Percentiles rank a stretch among this genome's conserved stretches.
phyloP scores from a whole-genome alignment of 495 filamentous ascomycete species.

The Neurospora sp. region DNA sequence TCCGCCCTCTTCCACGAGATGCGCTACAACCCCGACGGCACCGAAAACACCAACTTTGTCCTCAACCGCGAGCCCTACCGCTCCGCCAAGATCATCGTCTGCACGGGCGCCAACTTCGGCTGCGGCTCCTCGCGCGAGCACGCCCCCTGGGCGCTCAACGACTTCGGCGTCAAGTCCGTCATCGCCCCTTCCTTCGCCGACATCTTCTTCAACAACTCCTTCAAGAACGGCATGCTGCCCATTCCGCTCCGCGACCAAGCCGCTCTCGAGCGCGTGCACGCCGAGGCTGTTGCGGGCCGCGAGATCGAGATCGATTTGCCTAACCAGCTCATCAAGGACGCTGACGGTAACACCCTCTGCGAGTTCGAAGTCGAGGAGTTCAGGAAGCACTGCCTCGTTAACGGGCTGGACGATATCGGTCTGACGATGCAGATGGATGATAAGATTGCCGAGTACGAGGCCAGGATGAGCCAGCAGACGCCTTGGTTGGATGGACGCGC shows the following conservation, averaged over 20 bases:
- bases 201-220: constrained; percentile 99
- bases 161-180: constrained; percentile 91
- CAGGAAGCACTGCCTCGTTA: constrained; percentile 86
- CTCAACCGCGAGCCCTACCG: constrained; percentile 88
- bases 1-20: constrained; percentile 76
- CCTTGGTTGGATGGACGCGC: constrained; percentile 89
- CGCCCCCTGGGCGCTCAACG: constrained; percentile 92
- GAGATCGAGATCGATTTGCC: constrained; percentile 89
- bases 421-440: constrained; percentile 85
- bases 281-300: constrained; percentile 69
- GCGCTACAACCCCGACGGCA: constrained; percentile 62
- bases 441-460: constrained; percentile 79
- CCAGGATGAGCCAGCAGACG: constrained; percentile 61
- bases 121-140: constrained; percentile 92
- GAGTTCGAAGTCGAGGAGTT: constrained; percentile 83
- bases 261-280: constrained; percentile 59
- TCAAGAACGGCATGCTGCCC: constrained; percentile 99
- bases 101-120: constrained; percentile 90
- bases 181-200: constrained; percentile 91
- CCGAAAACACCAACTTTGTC: constrained; percentile 70
- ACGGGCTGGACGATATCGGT: constrained; percentile 94
- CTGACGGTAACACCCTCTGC: constrained; percentile 58
- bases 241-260: constrained; percentile 60
- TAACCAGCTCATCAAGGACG: constrained; percentile 73
- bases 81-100: constrained; percentile 79